Evolutionary conservation across 129 eudicot species (phyloP).

Genomic region (Lonicera japonica): DNA sequence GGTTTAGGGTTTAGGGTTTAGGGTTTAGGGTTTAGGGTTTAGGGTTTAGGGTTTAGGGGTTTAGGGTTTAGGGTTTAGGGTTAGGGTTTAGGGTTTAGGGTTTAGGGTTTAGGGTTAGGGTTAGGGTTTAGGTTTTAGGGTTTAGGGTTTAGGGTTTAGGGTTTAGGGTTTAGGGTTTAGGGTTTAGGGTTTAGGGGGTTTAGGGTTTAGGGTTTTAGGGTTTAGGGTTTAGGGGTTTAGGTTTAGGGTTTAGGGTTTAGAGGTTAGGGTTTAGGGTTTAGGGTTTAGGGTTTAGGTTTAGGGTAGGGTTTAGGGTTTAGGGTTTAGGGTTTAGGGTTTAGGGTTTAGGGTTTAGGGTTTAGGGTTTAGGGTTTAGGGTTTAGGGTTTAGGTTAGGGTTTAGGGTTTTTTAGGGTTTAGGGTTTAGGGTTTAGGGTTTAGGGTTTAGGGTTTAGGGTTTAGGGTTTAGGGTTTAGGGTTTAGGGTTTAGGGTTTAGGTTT

Average conservation of each 20-base stretch:
- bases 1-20: conserved; percentile 9
- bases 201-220: conserved; percentile 13
- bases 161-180: conserved; percentile 4
- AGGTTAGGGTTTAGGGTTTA: too few species aligned
- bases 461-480: conserved; percentile 1
- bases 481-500: background rate
- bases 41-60: too few species aligned
- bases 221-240: too few species aligned
- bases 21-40: conserved; percentile 9
- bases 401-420: too few species aligned
- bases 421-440: conserved; percentile 9
- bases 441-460: conserved; percentile 9
- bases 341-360: conserved; percentile 9
- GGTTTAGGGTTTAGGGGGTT: conserved; percentile 4
- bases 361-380: conserved; percentile 10
- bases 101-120: conserved; percentile 15
- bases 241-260: too few species aligned
- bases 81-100: conserved; percentile 14
- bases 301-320: conserved; percentile 14
- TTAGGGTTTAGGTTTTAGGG: too few species aligned
- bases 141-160: conserved; percentile 4
- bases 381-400: conserved; percentile 9
- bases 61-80: conserved; percentile 9
- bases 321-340: conserved; percentile 10
- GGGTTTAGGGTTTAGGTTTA: conserved; percentile 14